phyloP scores from a whole-genome alignment of 2,329 filamentous ascomycete species.

The Pseudogymnoascus sp. region DNA sequence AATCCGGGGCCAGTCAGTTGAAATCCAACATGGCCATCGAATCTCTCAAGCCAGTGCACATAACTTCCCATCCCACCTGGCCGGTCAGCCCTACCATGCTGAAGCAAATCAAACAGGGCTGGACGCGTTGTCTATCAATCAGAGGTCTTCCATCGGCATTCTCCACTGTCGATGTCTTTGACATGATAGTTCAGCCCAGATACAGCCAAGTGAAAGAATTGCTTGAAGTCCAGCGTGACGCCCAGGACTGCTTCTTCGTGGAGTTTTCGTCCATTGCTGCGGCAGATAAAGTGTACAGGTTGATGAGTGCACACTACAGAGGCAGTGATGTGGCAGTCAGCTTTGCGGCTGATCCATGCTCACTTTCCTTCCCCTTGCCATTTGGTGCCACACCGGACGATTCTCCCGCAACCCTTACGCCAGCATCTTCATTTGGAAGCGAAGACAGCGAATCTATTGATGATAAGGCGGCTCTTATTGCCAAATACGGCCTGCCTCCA shows the following conservation, averaged over 20 bases:
- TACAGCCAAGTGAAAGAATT: not conserved
- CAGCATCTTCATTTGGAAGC: not conserved
- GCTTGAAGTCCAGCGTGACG: not conserved
- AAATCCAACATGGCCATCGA: not conserved
- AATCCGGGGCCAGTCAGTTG: not conserved
- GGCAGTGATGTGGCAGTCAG: not conserved
- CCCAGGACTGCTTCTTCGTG: not conserved
- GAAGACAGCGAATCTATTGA: not conserved
- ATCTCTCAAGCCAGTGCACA: not conserved
- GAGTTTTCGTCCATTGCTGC: not conserved
- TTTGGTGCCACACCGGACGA: not conserved
- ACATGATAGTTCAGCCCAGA: not conserved
- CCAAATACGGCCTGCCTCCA: not conserved
- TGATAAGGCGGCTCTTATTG: not conserved
- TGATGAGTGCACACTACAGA: not conserved
- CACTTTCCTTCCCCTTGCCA: not conserved
- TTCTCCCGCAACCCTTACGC: not conserved
- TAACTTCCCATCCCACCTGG: not conserved
- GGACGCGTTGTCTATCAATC: not conserved
- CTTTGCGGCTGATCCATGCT: not conserved
- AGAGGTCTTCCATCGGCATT: not conserved
- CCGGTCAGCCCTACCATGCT: not conserved
- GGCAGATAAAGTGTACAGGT: not conserved
- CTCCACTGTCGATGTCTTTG: not conserved
- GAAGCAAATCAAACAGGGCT: not conserved